phyloP scores from a whole-genome alignment of 2,329 filamentous ascomycete genomes.

The Ceratocystis destructans region DNA sequence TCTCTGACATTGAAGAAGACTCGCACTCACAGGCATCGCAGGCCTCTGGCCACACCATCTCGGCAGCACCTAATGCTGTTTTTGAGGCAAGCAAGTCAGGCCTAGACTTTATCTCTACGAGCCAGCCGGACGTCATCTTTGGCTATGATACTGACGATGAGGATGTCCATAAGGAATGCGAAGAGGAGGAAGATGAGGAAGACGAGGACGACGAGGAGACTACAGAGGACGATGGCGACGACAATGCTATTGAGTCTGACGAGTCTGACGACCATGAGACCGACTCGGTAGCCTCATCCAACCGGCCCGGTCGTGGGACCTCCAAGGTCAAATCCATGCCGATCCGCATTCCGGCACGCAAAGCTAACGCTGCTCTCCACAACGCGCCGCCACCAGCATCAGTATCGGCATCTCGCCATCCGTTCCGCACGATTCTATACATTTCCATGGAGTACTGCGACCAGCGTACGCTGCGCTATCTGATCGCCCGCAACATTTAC shows the following conservation, averaged over 20 bases:
- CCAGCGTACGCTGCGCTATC: slow-evolving; percentile 77
- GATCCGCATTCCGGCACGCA: slow-evolving; percentile 3
- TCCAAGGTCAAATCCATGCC: slow-evolving; percentile 1
- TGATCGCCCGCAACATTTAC: slow-evolving; percentile 63
- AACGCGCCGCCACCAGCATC: slow-evolving; percentile 27
- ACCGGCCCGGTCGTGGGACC: background rate
- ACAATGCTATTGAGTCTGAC: slow-evolving; percentile 27
- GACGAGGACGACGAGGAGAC: slow-evolving; percentile 29
- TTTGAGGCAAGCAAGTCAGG: slow-evolving; percentile 55
- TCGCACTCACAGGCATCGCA: slow-evolving; percentile 21
- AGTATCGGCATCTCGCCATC: slow-evolving; percentile 18
- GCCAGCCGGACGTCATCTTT: slow-evolving; percentile 56
- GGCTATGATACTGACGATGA: slow-evolving; percentile 41
- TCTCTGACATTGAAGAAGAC: slow-evolving; percentile 24
- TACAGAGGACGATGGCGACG: slow-evolving; percentile 20
- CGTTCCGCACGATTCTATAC: slow-evolving; percentile 64
- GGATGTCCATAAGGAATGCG: slow-evolving; percentile 26
- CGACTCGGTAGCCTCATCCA: background rate
- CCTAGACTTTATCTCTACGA: slow-evolving; percentile 67
- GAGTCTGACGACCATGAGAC: slow-evolving; percentile 5
- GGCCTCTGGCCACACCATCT: slow-evolving; percentile 25
- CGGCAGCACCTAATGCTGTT: slow-evolving; percentile 24
- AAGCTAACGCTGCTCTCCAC: background rate
- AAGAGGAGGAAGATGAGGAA: slow-evolving; percentile 26
- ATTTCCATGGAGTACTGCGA: slow-evolving; percentile 99